A percentile compares a stretch with the other conserved stretches of the same genome.
Conservation (phyloP, 345 rosid species). For the Lenwebbia sp. region DNA sequence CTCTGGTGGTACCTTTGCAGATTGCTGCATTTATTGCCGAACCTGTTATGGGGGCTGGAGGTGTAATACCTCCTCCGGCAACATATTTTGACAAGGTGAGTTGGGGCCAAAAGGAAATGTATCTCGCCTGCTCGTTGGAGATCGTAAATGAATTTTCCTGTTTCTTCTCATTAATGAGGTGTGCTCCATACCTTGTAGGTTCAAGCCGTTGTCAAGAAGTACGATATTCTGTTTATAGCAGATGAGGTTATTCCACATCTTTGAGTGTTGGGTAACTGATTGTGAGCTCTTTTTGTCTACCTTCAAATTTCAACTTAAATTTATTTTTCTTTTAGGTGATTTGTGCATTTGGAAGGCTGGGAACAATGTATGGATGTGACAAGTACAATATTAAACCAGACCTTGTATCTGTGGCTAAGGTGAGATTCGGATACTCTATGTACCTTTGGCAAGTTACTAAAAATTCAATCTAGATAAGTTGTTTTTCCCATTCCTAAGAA, state of each 20-base stretch:
- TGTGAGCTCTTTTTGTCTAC: not conserved
- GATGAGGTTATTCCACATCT: conserved; percentile 55
- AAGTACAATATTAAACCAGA: conserved; percentile 88
- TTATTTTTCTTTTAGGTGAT: conserved; percentile 48
- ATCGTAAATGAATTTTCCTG: not conserved
- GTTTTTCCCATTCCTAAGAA: not conserved
- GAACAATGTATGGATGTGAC: conserved; percentile 90
- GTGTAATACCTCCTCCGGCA: conserved; percentile 92
- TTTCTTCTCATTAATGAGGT: not conserved
- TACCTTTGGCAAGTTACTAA: not conserved
- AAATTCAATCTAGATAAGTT: not conserved
- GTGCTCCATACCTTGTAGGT: conserved; percentile 28
- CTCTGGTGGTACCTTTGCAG: conserved; percentile 22
- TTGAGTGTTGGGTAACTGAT: not conserved
- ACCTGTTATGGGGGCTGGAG: conserved; percentile 98
- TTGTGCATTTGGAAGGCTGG: conserved; percentile 98
- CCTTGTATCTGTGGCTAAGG: conserved; percentile 88
- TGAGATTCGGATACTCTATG: conserved; percentile 2
- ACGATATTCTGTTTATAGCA: conserved; percentile 81
- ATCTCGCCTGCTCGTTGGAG: not conserved
- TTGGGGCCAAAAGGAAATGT: not conserved
- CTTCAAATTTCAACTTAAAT: not conserved
- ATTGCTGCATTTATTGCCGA: conserved; percentile 96
- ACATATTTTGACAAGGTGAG: conserved; percentile 91
- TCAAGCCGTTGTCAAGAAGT: conserved; percentile 87